A percentile compares a stretch with the other conserved stretches of the same genome.
Conservation (phyloP, 495 filamentous ascomycete genomes). For the Hypoxylon cercidicola region DNA sequence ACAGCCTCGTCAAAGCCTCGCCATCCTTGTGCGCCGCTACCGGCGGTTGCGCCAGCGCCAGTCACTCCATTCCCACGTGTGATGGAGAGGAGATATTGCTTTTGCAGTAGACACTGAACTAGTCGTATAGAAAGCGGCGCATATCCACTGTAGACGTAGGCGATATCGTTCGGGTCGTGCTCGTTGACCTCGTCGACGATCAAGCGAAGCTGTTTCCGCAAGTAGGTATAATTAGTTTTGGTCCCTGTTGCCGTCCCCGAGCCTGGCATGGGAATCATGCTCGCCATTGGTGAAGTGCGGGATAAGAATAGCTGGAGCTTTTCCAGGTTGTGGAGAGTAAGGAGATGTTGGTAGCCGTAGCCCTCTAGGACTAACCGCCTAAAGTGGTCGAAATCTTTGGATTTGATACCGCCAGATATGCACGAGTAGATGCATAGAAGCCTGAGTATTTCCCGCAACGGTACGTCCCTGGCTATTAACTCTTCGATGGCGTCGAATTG, state of each 20-base stretch:
- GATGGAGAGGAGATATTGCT: conserved; percentile 78
- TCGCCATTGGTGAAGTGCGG: conserved; percentile 72
- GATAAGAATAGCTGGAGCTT: conserved; percentile 86
- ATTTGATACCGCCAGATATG: conserved; percentile 86
- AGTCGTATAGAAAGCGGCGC: conserved; percentile 92
- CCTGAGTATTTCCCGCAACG: conserved; percentile 81
- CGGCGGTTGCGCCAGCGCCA: conserved; percentile 55
- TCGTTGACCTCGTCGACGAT: conserved; percentile 98
- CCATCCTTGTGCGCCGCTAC: conserved; percentile 80
- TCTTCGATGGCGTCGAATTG: conserved; percentile 94
- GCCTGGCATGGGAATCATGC: conserved; percentile 74
- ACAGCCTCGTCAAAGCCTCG: conserved; percentile 89
- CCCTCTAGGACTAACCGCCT: conserved; percentile 88
- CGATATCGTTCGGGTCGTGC: conserved; percentile 93
- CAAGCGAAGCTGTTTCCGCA: conserved; percentile 84
- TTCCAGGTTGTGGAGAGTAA: conserved; percentile 89
- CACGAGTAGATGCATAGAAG: conserved; percentile 91
- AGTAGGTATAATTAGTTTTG: conserved; percentile 90
- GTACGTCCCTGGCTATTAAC: conserved; percentile 84
- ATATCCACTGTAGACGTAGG: conserved; percentile 97
- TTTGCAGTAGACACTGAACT: conserved; percentile 95
- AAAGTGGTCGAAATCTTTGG: conserved; percentile 87
- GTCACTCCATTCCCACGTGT: conserved; percentile 65
- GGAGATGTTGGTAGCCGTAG: conserved; percentile 92
- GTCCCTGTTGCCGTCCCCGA: conserved; percentile 63